Base-by-base conservation (phyloP, 306 rosid genomes). In the Amphicarpaea edgeworthii region DNA sequence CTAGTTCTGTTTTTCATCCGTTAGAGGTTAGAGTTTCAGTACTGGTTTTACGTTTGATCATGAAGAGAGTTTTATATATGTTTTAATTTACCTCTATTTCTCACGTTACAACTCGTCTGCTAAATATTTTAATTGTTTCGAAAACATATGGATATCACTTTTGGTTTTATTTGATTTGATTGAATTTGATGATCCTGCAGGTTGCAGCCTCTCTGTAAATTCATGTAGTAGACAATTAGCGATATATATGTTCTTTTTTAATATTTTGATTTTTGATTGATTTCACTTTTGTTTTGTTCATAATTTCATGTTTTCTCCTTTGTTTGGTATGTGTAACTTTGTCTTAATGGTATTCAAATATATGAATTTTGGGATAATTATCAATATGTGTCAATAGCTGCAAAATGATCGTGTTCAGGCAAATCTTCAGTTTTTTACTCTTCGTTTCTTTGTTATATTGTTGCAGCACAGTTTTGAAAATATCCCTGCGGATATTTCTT, bases 51-150 rank as follows among this genome's bases (percentile, higher is more conserved):
- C 1, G 0, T 21, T 55, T 1, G 46, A 49, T 23, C 73, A 6
- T 60, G 2, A 12, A 21, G 17, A 26, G 19, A 24, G 19, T 17
- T 68, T 66, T 53, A 9, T 28, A 28, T 28, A 28, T 51, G 17
- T 61, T 43, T 75, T 64, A 6, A 41, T 4, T 42, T n/a, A 58
- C 58, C 17, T 58, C 21, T 38, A 6, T 37, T 58, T 68, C 32
- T 40, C 68, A 66, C 45, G 74, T 65, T 68, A 34, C 71, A 21
- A 46, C 21, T 32, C 69, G 30, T 82, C 58, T 70, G 70, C 53
- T 59, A 59, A 11, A 20, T 53, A 9, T 75, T 76, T 64, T 14
- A 37, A 54, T 23, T 46, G 6, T 76, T 62, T 16, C 42, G 62
- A 51, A 68, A 77, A 62, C 41, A 42, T 7, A 38, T 4, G 49